phyloP scores from a whole-genome alignment of 2,329 filamentous ascomycete genomes.

The Scytalidium sp. region DNA sequence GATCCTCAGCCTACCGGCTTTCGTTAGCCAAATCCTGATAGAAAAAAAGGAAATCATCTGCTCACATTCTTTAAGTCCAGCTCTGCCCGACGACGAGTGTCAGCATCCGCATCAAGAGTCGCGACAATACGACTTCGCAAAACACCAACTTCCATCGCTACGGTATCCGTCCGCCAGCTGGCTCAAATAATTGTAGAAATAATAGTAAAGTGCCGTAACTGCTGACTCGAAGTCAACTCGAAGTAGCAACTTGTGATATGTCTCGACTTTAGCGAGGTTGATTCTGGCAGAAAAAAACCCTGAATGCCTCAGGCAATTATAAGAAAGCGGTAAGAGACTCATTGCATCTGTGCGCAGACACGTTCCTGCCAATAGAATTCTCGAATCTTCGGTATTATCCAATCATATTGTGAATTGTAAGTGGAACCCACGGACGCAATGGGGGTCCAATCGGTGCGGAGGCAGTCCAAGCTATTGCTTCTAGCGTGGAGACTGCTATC shows the following conservation, averaged over 20 bases:
- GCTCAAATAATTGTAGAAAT: neutral
- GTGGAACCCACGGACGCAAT: no score
- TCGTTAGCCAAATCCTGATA: constrained; percentile 14
- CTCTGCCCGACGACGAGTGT: constrained; percentile 74
- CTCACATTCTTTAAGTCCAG: constrained; percentile 77
- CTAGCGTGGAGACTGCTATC: no score
- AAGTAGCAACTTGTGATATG: neutral
- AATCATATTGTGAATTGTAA: no score
- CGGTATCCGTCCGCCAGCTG: neutral
- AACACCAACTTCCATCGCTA: constrained; percentile 67
- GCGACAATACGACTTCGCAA: constrained; percentile 75
- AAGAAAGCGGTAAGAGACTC: no score
- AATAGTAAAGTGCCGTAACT: neutral
- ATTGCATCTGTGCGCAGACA: no score
- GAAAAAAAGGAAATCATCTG: constrained; percentile 10
- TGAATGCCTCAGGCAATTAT: neutral
- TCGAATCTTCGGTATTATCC: no score
- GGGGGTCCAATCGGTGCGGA: no score
- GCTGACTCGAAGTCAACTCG: neutral
- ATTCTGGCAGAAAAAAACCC: neutral
- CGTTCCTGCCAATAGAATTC: no score
- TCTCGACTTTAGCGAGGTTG: neutral
- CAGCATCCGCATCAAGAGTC: constrained; percentile 72
- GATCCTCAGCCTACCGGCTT: constrained; percentile 72
- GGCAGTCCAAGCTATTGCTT: no score